These are phyloP conservation scores for Beauveria varroae DNA, from an alignment of 2,329 filamentous ascomycete species.

Conservation along the genomic window DNA sequence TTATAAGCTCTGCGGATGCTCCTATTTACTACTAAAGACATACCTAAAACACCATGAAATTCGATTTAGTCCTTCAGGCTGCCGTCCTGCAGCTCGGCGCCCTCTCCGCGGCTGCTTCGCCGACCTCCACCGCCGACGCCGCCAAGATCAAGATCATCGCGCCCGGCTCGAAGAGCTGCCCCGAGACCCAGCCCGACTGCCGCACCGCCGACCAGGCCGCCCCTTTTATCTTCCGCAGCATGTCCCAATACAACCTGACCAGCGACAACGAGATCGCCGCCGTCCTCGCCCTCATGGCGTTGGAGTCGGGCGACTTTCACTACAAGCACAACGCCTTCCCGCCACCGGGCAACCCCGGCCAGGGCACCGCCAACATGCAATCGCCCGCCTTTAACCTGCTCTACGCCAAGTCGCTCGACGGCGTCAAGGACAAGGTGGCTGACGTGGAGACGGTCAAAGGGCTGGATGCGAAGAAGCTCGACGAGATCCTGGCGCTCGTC, in stretches of 20 bases:
- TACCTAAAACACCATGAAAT: background rate
- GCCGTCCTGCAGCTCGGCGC: background rate
- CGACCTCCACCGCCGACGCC: conserved; percentile 13
- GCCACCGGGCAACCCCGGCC: conserved; percentile 45
- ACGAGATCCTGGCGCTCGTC: conserved; percentile 37
- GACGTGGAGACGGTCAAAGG: conserved; percentile 20
- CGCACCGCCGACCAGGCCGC: conserved; percentile 56
- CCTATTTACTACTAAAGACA: background rate
- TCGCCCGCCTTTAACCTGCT: conserved; percentile 34
- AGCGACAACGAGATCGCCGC: conserved; percentile 57
- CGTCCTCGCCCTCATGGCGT: conserved; percentile 61
- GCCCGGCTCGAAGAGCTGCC: conserved; percentile 49
- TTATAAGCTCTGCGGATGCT: no score
- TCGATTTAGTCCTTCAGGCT: background rate
- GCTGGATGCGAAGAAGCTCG: conserved; percentile 24
- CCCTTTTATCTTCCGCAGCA: conserved; percentile 45
- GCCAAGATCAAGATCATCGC: conserved; percentile 45
- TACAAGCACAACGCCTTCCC: conserved; percentile 59
- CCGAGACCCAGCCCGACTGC: conserved; percentile 49
- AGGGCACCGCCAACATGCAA: conserved; percentile 60
- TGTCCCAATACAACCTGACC: conserved; percentile 49
- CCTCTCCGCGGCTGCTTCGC: background rate
- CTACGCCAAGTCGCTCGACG: conserved; percentile 39
- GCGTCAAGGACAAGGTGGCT: conserved; percentile 26
- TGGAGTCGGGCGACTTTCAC: conserved; percentile 62